Evolutionary conservation across 148 eudicot species (phyloP).

Genomic region (Heliosperma pusillum): DNA sequence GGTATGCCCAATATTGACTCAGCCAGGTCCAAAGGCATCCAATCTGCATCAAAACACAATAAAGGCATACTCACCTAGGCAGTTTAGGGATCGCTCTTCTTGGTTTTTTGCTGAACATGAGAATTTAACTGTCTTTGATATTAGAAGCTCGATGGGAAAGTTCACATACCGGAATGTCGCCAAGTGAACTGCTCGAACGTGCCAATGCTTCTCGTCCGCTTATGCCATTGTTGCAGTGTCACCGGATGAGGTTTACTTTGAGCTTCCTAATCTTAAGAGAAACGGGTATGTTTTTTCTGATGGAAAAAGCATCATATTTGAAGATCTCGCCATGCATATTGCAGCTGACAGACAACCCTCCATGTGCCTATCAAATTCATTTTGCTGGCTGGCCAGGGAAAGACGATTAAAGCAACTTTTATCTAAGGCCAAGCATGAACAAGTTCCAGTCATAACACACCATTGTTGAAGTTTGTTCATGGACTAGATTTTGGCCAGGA

Average conservation of each 20-base stretch:
- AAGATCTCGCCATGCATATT: constrained; percentile 71
- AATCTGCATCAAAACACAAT: too few species aligned
- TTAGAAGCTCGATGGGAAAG: constrained; percentile 73
- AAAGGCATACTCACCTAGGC: constrained; percentile 89
- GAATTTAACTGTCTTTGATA: constrained; percentile 26
- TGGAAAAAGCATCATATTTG: constrained; percentile 75
- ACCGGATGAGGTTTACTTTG: constrained; percentile 30
- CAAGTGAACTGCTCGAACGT: constrained; percentile 97
- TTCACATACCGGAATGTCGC: constrained; percentile 57
- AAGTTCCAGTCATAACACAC: constrained; percentile 68
- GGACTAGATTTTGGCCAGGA: constrained; percentile 87
- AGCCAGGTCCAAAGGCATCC: too few species aligned
- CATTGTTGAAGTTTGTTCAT: constrained; percentile 78
- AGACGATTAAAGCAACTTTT: constrained; percentile 37
- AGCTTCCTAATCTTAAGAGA: constrained; percentile 50
- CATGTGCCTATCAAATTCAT: constrained; percentile 84
- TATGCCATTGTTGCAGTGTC: constrained; percentile 83
- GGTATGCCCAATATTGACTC: too few species aligned
- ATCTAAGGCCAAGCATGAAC: constrained; percentile 68
- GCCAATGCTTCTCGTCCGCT: constrained; percentile 85
- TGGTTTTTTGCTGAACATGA: constrained; percentile 86
- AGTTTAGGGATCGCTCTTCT: constrained; percentile 81
- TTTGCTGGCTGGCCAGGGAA: constrained; percentile 83
- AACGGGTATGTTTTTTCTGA: constrained; percentile 76
- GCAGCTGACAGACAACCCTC: constrained; percentile 51